Percentiles rank a stretch among this genome's conserved stretches.
Conservation (phyloP, 2,329 filamentous ascomycete species). For the Thielaviopsis ethacetica region DNA sequence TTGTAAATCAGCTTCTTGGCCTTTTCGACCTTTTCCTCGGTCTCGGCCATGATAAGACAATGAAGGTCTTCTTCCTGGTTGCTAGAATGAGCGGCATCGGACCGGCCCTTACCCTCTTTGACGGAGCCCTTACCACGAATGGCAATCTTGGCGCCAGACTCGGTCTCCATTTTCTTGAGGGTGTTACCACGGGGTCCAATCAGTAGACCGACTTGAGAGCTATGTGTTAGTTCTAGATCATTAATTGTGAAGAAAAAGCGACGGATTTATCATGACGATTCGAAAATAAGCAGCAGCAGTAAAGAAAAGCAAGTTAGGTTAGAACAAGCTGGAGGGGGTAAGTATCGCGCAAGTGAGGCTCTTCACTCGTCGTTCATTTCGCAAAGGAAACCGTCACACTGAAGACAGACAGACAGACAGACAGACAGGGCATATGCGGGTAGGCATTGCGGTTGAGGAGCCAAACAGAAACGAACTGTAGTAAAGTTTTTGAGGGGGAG, state of each 20-base stretch:
- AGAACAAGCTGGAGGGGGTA: slow-evolving; percentile 20
- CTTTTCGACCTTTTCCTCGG: slow-evolving; percentile 98
- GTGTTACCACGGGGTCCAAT: slow-evolving; percentile 99
- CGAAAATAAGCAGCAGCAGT: neutral
- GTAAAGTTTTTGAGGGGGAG: slow-evolving; percentile 19
- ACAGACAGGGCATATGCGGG: neutral
- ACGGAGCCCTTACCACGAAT: slow-evolving; percentile 99
- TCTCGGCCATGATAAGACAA: slow-evolving; percentile 98
- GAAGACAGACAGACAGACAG: no score
- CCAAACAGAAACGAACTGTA: slow-evolving; percentile 18
- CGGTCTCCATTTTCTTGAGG: slow-evolving; percentile 97
- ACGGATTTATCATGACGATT: no score
- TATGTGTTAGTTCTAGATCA: slow-evolving; percentile 67
- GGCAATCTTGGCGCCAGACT: slow-evolving; percentile 95
- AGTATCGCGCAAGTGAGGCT: slow-evolving; percentile 6
- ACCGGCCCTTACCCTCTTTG: slow-evolving; percentile 98
- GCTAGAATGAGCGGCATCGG: slow-evolving; percentile 96
- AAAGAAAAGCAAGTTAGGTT: slow-evolving; percentile 19
- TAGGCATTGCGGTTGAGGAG: slow-evolving; percentile 1
- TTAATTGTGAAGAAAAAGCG: slow-evolving; percentile 13
- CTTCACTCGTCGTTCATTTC: slow-evolving; percentile 1
- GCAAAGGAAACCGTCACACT: no score
- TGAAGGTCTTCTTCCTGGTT: slow-evolving; percentile 99
- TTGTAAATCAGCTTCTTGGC: slow-evolving; percentile 97
- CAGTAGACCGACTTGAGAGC: slow-evolving; percentile 96